Conservation (phyloP, 1,284 basidiomycete genomes). For the Takashimella koratensis region DNA sequence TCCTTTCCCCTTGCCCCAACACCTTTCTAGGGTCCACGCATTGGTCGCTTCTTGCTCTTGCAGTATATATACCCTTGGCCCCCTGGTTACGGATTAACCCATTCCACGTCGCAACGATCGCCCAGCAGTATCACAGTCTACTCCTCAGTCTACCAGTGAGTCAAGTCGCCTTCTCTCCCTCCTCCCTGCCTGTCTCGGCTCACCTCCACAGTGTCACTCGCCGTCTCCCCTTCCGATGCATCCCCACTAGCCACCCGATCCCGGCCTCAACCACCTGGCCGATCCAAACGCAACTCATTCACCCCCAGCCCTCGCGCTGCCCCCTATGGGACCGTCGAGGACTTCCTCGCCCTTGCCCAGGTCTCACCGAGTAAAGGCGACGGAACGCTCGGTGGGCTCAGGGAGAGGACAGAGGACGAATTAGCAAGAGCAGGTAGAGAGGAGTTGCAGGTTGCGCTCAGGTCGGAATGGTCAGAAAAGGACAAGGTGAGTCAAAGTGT, state of each 20-base stretch:
- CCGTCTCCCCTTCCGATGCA: slow-evolving; percentile 7
- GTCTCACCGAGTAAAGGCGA: not conserved
- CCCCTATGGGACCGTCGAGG: not conserved
- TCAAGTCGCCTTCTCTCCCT: too few species aligned
- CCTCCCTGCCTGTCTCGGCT: too few species aligned
- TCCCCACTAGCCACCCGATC: slow-evolving; percentile 1
- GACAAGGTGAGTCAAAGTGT: slow-evolving; percentile 33
- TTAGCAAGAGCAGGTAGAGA: slow-evolving; percentile 24
- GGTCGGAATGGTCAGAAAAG: slow-evolving; percentile 29
- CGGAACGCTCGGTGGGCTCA: slow-evolving; percentile 6
- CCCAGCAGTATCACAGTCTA: too few species aligned
- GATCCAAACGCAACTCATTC: slow-evolving; percentile 10
- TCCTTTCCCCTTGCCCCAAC: too few species aligned
- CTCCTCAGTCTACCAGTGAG: too few species aligned
- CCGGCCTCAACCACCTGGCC: slow-evolving; percentile 10
- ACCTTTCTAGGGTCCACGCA: too few species aligned
- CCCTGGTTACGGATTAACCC: too few species aligned
- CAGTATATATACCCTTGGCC: too few species aligned
- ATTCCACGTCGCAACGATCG: too few species aligned
- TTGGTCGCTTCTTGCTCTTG: too few species aligned
- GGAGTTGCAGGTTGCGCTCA: slow-evolving; percentile 29
- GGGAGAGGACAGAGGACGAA: slow-evolving; percentile 35
- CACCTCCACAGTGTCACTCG: slow-evolving; percentile 3
- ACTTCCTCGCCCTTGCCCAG: not conserved
- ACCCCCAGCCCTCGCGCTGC: not conserved